A percentile compares a stretch with the other conserved stretches of the same genome.
Evolutionary conservation across 1,284 basidiomycete species (phyloP).

Genomic region (Afroboletus lepidellus): DNA sequence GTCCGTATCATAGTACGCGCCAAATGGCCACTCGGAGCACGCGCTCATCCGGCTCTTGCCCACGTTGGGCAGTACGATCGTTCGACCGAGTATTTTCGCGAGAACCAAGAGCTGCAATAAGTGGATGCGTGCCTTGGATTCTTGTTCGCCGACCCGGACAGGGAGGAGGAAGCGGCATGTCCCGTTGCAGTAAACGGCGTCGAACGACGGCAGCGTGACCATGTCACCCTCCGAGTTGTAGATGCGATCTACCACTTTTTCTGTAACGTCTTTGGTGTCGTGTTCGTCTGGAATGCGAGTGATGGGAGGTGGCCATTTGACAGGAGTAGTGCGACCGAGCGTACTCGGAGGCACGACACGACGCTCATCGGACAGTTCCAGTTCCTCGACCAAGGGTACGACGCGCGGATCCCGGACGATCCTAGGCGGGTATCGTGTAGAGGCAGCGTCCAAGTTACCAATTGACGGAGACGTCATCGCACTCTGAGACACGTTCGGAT

Average conservation of each 20-base stretch:
- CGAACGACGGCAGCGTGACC: constrained; percentile 3
- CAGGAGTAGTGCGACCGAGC: neutral
- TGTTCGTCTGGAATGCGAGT: constrained; percentile 13
- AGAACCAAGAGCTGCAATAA: constrained; percentile 44
- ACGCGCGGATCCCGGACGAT: neutral
- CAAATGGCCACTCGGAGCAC: constrained; percentile 45
- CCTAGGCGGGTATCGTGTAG: neutral
- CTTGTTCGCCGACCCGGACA: constrained; percentile 46
- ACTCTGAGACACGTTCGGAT: neutral
- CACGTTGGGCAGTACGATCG: constrained; percentile 52
- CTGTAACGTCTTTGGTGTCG: neutral
- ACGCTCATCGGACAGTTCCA: neutral
- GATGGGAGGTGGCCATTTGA: constrained; percentile 14
- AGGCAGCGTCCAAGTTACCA: neutral
- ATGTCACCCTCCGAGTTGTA: neutral
- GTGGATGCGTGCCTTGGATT: constrained; percentile 50
- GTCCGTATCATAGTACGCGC: constrained; percentile 43
- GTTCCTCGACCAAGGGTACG: neutral
- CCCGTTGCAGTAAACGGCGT: constrained; percentile 12
- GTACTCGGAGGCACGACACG: neutral
- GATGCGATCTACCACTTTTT: neutral
- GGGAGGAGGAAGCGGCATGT: constrained; percentile 48
- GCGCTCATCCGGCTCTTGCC: constrained; percentile 47
- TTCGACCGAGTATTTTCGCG: constrained; percentile 43
- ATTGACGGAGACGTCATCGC: neutral